These are phyloP conservation scores for Papiliotrema fonsecae DNA, from an alignment of 1,284 basidiomycete species.

Conservation along the genomic window DNA sequence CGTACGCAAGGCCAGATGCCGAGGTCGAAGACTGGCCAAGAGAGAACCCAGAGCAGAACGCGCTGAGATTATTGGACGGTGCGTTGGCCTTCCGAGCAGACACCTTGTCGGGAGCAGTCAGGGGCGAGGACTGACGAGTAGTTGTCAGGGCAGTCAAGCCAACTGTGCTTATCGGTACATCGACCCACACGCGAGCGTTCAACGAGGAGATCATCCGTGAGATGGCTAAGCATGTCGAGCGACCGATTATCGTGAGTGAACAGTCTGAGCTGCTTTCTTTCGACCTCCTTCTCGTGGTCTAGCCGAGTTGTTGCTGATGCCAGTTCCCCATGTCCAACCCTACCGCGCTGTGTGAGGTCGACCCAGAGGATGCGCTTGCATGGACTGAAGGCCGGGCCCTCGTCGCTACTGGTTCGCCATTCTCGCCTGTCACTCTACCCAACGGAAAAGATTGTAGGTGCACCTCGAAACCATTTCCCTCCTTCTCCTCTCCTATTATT, in stretches of 20 bases:
- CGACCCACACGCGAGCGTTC: slow-evolving; percentile 74
- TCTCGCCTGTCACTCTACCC: slow-evolving; percentile 63
- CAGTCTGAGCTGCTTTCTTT: background rate
- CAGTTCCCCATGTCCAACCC: slow-evolving; percentile 81
- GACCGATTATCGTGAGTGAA: slow-evolving; percentile 62
- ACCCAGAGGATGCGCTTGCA: slow-evolving; percentile 47
- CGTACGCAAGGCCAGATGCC: slow-evolving; percentile 47
- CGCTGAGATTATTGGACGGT: slow-evolving; percentile 48
- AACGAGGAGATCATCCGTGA: slow-evolving; percentile 63
- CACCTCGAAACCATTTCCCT: background rate
- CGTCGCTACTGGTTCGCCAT: slow-evolving; percentile 75
- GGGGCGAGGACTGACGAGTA: slow-evolving; percentile 27
- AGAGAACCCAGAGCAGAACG: slow-evolving; percentile 39
- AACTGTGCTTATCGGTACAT: slow-evolving; percentile 78
- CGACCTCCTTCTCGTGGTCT: too few species aligned
- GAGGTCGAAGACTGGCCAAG: slow-evolving; percentile 47
- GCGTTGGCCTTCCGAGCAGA: slow-evolving; percentile 42
- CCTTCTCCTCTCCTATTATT: background rate
- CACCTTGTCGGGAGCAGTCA: background rate
- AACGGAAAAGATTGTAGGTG: slow-evolving; percentile 43
- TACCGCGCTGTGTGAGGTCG: slow-evolving; percentile 67
- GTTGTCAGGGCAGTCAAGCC: slow-evolving; percentile 65
- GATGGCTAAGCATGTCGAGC: slow-evolving; percentile 63
- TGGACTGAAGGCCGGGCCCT: slow-evolving; percentile 73
- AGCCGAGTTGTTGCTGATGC: too few species aligned